Evolutionary conservation across 257 asterid species (phyloP), one percentile per base, ranked within the genome.

Genomic region (Penstemon barbatus): DNA sequence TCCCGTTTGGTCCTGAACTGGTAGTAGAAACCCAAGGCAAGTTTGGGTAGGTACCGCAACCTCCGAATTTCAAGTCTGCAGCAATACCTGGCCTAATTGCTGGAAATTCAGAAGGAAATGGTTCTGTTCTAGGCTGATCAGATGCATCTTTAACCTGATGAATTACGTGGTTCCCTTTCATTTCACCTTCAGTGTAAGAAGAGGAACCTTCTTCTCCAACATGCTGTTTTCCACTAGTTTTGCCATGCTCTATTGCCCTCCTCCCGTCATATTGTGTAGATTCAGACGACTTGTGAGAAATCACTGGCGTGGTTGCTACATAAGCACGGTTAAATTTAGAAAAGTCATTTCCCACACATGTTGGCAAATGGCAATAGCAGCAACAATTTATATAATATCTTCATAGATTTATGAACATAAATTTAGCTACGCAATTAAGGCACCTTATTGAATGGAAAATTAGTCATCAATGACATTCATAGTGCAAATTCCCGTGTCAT

Each of bases 1-100:
- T 85, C 52, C 97, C 95, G 46, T 84, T 84, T 41, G 97, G 91
- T 18, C 92, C 96, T 11, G 87, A 78, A 33, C 91, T 90, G 10
- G 86, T 90, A 7, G 97, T 86, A 37, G 99, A 88, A 57, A 93
- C 97, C 99, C 97, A 90, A 12, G 97, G 97, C 41, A 93, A 85
- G 77, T 93, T 89, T 1, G 97, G 96, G 78, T 75, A 85, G 63
- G 96, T 79, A 13, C 97, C 96, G 61, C 85, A 80, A 51, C 97
- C 97, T 69, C 97, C 97, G 43, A 94, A 94, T 80, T 88, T 90
- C 74, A 91, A 77, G 53, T 94, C 95, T 19, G 96, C 91, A 1
- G 92, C 87, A 19, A 90, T 79, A 57, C 96, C 99, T 12, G 97
- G 97, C 76, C 89, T 82, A 80, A 93, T 93, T 42, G 94, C 82